Base-by-base conservation (phyloP, 2,329 filamentous ascomycete species). In the Colletotrichum theobromicola region DNA sequence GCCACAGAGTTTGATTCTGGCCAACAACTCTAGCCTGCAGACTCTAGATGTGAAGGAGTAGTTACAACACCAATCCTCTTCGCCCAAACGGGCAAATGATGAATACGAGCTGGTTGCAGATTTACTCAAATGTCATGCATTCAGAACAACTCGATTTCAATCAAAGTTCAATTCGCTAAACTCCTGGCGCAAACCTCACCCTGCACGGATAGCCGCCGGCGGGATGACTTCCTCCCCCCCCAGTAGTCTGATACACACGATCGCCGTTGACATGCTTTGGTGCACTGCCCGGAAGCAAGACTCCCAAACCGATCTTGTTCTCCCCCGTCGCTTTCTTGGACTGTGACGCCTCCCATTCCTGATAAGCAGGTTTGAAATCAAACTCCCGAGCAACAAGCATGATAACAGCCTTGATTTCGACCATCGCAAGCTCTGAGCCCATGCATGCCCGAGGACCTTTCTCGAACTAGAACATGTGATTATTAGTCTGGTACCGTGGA, bases 341-440 rank as follows among this genome's bases (percentile, higher is more conserved):
- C 5, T 70, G 13, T 1, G 35, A 24, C 1, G 58, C 60, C 21
- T 70, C 67, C 67, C 58, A 70, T 28, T 70, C 67, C 7, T 64
- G n/a, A 24, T 70, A 70, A 30, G 68, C 50, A 8, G 60, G 46
- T 0, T 24, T 35, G 21, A 70, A 70, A n/a, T 70, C 68, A 24
- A 70, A 70, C 9, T 65, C 68, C 7, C 68, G 60, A 7, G 61
- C 46, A 5, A 70, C 61, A 4, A 70, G 60, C 46, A 65, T 65
- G 32, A 70, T 57, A 2, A 65, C 61, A 3, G 61, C 68, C 26
- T 70, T 70, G 24, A 70, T 58, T 21, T 70, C 68, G 10, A 65
- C 46, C 68, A 70, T 58, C 9, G 68, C 68, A n/a, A 70, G 32
- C 46, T 70, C 68, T 12, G 60, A 65, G n/a, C 68, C 68, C 60